Base-by-base conservation (phyloP, 352 stramenopile species). In the Elongisporangium prolatum region DNA sequence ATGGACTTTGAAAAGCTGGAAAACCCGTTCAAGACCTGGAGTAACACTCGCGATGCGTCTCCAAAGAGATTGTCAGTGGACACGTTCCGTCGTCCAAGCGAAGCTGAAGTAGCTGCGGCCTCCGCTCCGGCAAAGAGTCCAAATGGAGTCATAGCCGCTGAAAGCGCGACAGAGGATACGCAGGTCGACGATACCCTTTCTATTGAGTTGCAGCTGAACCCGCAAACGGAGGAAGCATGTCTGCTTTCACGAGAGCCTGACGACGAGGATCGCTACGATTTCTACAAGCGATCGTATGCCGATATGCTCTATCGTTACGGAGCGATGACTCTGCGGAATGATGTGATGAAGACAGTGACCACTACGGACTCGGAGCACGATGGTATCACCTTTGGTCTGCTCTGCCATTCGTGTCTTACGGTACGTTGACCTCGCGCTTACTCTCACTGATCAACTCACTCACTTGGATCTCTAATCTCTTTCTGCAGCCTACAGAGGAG, bases 281-380 rank as follows among this genome's bases (percentile, higher is more conserved):
- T 72, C n/a, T 95, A 95, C 68, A 93, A 93, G 61, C 65, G 79
- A 10, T 70, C 81, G 50, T 93, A 95, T 60, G 86, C 81, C 1
- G 84, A 93, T 48, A 57, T 95, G 52, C 62, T 95, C 18, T 93
- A 93, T 48, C 84, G 77, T 21, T 91, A 93, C 57, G 86, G 86
- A 2, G 86, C 86, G 2, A 78, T 89, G 58, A 82, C 85, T 38
- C 56, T 84, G 44, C 82, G 86, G 16, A 79, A 68, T 21, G 83
- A 93, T 28, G 75, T 93, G 52, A 67, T 95, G 21, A 93, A 95
- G 65, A 71, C 68, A 18, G 67, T 82, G 37, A 62, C 70, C 8
- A 64, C 60, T 20, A 57, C 56, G 1, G 56, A 52, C 5, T 57
- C 70, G 11, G 75, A 77, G 21, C 53, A 75, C n/a, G 67, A 74